Conservation (phyloP, 2,329 filamentous ascomycete genomes). For the Lachnellula suecica region DNA sequence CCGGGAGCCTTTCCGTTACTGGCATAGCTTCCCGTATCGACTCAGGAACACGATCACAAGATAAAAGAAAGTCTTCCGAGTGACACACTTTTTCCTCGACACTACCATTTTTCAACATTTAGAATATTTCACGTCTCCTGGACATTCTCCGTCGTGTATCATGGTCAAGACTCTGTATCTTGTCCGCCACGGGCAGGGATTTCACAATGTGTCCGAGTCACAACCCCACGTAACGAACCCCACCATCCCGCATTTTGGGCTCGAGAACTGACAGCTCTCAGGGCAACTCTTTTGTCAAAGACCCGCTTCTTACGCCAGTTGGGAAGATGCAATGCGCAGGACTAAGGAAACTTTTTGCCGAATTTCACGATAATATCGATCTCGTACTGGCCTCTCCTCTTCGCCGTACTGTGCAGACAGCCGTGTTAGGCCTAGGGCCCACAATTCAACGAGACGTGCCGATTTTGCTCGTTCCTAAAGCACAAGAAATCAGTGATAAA, state of each 20-base stretch:
- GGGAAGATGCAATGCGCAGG: conserved; percentile 71
- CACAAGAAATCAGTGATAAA: conserved; percentile 18
- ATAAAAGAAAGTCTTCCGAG: background rate
- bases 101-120: background rate
- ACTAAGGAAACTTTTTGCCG: conserved; percentile 63
- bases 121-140: background rate
- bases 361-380: conserved; percentile 62
- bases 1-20: background rate
- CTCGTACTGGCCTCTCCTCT: conserved; percentile 76
- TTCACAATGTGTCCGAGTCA: conserved; percentile 64
- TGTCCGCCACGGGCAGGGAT: conserved; percentile 73
- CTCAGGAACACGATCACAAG: too few species aligned
- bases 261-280: conserved; percentile 4
- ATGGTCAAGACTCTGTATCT: conserved; percentile 16
- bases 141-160: background rate
- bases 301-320: conserved; percentile 73
- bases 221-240: conserved; percentile 6
- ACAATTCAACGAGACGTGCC: conserved; percentile 10
- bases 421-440: conserved; percentile 59
- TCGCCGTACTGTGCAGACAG: conserved; percentile 75
- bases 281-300: conserved; percentile 34
- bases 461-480: conserved; percentile 15
- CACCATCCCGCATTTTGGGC: background rate
- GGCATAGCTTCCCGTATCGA: too few species aligned
- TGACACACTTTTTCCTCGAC: background rate